Evolutionary conservation across 176 grass and related monocot genomes (phyloP).

Genomic region (Avena atlantica): DNA sequence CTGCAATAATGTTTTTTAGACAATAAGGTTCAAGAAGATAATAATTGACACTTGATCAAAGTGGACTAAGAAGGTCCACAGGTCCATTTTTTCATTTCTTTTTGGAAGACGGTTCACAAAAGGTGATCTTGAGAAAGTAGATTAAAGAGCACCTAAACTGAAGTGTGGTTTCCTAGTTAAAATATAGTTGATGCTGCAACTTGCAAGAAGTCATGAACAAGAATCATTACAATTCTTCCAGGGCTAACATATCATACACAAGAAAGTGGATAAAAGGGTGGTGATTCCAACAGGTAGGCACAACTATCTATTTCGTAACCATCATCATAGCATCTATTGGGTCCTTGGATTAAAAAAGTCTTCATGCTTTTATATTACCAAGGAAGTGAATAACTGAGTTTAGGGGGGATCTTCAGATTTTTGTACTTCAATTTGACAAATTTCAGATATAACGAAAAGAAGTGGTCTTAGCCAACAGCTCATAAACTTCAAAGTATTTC

Average conservation of each 20-base stretch:
- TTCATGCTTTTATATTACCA: too few relatives aligned
- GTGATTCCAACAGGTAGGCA: neutral
- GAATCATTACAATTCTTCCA: constrained; percentile 10
- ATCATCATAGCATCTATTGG: constrained; percentile 18
- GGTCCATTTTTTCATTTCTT: too few relatives aligned
- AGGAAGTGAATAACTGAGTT: too few relatives aligned
- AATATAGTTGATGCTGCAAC: neutral
- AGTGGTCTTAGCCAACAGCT: neutral
- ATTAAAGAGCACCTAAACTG: neutral
- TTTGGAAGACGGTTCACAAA: neutral
- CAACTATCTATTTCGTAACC: constrained; percentile 1
- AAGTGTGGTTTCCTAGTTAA: neutral
- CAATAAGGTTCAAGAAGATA: neutral
- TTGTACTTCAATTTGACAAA: too few relatives aligned
- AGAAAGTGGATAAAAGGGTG: constrained; percentile 4
- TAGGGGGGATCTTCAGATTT: too few relatives aligned
- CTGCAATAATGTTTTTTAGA: neutral
- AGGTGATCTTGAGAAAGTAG: neutral
- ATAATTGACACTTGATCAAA: neutral
- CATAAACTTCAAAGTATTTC: neutral
- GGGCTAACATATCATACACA: constrained; percentile 7
- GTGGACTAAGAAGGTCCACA: neutral
- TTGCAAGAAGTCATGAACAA: constrained; percentile 18
- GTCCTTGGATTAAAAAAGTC: too few relatives aligned
- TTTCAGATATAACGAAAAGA: neutral